Evolutionary conservation across 1,284 basidiomycete species (phyloP).

Genomic region (Malassezia psittaci): DNA sequence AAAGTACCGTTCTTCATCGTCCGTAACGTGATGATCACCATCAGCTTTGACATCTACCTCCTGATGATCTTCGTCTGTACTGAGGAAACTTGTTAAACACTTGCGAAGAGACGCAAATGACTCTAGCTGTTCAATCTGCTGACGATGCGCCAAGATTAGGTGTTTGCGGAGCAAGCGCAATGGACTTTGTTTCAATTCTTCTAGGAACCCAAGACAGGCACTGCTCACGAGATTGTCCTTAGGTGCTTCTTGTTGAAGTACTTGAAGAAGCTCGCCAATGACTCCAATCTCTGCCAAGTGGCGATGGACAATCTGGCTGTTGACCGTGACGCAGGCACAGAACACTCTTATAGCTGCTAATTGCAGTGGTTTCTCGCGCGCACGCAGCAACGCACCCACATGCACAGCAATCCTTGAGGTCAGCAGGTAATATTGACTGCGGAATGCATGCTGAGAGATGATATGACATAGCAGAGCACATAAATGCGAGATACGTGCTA

Average conservation of each 20-base stretch:
- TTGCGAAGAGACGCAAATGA: constrained; percentile 64
- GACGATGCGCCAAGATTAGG: constrained; percentile 68
- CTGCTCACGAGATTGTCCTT: constrained; percentile 86
- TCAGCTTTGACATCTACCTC: constrained; percentile 47
- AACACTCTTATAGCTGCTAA: constrained; percentile 65
- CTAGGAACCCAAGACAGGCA: constrained; percentile 89
- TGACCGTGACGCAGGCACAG: constrained; percentile 69
- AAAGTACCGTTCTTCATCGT: constrained; percentile 77
- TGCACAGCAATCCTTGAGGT: constrained; percentile 33
- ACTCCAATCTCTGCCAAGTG: constrained; percentile 78
- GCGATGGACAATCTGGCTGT: constrained; percentile 73
- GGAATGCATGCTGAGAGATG: constrained; percentile 66
- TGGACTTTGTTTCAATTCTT: constrained; percentile 70
- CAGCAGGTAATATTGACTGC: constrained; percentile 80
- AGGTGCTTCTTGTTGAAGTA: constrained; percentile 68
- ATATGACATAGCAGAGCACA: constrained; percentile 86
- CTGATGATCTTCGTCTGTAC: background rate
- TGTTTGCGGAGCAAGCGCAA: constrained; percentile 71
- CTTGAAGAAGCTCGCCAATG: constrained; percentile 67
- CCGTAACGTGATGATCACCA: constrained; percentile 51
- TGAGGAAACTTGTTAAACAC: constrained; percentile 56
- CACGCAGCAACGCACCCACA: constrained; percentile 53
- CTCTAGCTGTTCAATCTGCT: constrained; percentile 58
- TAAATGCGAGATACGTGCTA: constrained; percentile 46
- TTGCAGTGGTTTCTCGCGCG: constrained; percentile 73